These are phyloP conservation scores for Apiospora pterosperma DNA, from an alignment of 2,329 filamentous ascomycete species.

Conservation along the genomic window DNA sequence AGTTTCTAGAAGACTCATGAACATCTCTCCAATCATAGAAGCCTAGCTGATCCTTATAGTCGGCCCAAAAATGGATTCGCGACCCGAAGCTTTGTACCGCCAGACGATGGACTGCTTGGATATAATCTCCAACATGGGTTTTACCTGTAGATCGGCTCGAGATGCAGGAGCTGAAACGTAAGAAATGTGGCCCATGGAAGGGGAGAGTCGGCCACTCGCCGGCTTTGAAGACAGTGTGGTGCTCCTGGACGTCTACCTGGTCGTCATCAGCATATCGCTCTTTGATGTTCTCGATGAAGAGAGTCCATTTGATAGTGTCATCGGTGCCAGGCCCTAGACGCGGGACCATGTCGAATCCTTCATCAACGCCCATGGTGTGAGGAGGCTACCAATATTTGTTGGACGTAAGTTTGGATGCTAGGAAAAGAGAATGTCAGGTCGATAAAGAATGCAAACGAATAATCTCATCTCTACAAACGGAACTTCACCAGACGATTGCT, in stretches of 20 bases:
- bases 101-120: not conserved
- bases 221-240: not conserved
- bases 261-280: not conserved
- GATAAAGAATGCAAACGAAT: too few relatives aligned
- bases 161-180: conserved; percentile 4
- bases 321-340: not conserved
- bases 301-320: not conserved
- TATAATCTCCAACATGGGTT: not conserved
- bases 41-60: not conserved
- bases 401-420: not conserved
- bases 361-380: not conserved
- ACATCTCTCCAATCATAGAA: conserved; percentile 7
- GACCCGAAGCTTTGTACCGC: not conserved
- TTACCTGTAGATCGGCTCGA: not conserved
- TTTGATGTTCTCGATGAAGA: not conserved
- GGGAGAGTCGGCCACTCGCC: conserved; percentile 5
- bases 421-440: not conserved
- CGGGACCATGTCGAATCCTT: conserved; percentile 8
- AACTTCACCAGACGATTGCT: not conserved
- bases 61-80: conserved; percentile 3
- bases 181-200: conserved; percentile 2
- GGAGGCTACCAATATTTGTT: too few relatives aligned
- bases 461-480: not conserved
- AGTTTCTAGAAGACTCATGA: not conserved
- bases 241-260: not conserved